These are phyloP conservation scores for Chiua virens DNA, from an alignment of 768 basidiomycete species.

Conservation along the genomic window DNA sequence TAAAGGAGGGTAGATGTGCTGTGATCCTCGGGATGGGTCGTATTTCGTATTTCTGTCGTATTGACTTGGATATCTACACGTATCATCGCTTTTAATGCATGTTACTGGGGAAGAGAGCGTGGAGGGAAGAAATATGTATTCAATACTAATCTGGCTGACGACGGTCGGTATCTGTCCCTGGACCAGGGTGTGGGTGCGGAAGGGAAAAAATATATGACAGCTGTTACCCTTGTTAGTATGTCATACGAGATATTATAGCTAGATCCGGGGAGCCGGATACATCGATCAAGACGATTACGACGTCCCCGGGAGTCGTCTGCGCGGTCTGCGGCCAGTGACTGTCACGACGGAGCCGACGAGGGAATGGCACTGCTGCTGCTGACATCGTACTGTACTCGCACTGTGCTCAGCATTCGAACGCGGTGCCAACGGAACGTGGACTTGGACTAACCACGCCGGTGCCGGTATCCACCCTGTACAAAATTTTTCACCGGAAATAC, in stretches of 20 bases:
- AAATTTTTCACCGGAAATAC: slow-evolving; percentile 39
- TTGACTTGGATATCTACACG: slow-evolving; percentile 27
- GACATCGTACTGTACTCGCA: too few species aligned
- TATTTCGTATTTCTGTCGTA: slow-evolving; percentile 15
- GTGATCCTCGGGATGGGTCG: slow-evolving; percentile 11
- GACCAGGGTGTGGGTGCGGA: slow-evolving; percentile 18
- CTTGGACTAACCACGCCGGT: slow-evolving; percentile 3
- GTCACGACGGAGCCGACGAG: slow-evolving; percentile 24
- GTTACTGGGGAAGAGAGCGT: slow-evolving; percentile 8
- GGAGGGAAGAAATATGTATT: slow-evolving; percentile 13
- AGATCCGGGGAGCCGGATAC: slow-evolving; percentile 18
- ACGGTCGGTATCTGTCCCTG: slow-evolving; percentile 20
- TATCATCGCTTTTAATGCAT: slow-evolving; percentile 28
- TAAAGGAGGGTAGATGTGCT: slow-evolving; percentile 21
- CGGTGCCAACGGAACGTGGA: too few species aligned
- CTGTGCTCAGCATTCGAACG: neutral
- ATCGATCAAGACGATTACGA: slow-evolving; percentile 17
- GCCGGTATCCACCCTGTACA: slow-evolving; percentile 17
- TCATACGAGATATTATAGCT: slow-evolving; percentile 13
- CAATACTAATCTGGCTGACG: slow-evolving; percentile 30
- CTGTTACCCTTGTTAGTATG: slow-evolving; percentile 21
- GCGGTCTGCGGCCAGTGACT: neutral
- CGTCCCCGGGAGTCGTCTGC: slow-evolving; percentile 2
- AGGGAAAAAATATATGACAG: slow-evolving; percentile 22
- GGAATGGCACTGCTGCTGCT: slow-evolving; percentile 5